phyloP scores from a whole-genome alignment of 2,329 filamentous ascomycete genomes.

The Sporothrix inflata region DNA sequence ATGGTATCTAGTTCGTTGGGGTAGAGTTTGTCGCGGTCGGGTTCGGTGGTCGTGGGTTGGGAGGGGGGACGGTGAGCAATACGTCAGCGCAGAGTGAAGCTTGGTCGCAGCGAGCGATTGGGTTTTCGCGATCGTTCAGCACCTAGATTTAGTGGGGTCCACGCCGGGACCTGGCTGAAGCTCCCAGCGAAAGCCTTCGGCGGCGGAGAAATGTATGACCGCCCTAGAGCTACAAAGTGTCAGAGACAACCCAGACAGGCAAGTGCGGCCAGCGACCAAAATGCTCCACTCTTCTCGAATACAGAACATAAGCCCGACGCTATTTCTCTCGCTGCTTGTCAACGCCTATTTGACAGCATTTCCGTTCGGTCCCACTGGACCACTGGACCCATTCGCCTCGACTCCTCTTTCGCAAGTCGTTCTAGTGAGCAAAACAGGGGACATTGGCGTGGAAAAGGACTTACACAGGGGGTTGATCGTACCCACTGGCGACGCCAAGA shows the following conservation, averaged over 20 bases:
- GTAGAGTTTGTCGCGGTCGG: neutral
- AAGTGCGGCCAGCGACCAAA: neutral
- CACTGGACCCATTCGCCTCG: neutral
- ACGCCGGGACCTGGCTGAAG: neutral
- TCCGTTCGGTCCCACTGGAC: neutral
- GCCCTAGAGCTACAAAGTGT: neutral
- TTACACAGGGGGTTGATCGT: conserved; percentile 21
- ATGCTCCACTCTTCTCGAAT: neutral
- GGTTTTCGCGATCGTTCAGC: conserved; percentile 24
- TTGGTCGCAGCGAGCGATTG: neutral
- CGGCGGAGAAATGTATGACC: conserved; percentile 26
- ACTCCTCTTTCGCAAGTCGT: conserved; percentile 4
- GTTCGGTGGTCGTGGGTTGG: neutral
- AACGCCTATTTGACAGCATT: neutral
- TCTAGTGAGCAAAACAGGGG: conserved; percentile 1
- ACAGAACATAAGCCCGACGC: neutral
- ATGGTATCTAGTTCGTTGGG: too few species aligned
- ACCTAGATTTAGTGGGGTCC: conserved; percentile 3
- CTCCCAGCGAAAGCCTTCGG: neutral
- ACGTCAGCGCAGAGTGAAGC: conserved; percentile 21
- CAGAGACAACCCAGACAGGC: neutral
- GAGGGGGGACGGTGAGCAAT: neutral
- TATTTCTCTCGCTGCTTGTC: neutral
- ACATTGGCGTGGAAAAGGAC: conserved; percentile 4
- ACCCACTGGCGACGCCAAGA: conserved; percentile 14